These are phyloP conservation scores for Skeletonema marinoi DNA, from an alignment of 108 stramenopile species.

Conservation along the genomic window DNA sequence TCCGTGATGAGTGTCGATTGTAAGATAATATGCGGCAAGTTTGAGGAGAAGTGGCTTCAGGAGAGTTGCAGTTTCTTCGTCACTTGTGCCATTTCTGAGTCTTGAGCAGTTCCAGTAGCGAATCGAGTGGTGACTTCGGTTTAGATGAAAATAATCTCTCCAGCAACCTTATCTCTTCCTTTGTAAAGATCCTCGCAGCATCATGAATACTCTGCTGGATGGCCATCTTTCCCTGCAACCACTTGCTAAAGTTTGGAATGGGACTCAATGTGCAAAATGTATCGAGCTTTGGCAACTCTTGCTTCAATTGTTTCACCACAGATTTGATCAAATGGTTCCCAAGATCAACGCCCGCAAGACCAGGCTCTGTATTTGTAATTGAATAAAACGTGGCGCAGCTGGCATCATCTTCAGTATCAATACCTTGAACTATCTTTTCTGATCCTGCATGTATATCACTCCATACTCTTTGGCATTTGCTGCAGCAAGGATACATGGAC, in stretches of 20 bases:
- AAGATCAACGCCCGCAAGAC: slow-evolving; percentile 86
- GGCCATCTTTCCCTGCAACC: slow-evolving; percentile 70
- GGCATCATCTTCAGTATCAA: slow-evolving; percentile 27
- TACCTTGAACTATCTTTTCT: slow-evolving; percentile 9
- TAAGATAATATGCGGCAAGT: slow-evolving; percentile 72
- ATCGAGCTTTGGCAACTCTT: slow-evolving; percentile 58
- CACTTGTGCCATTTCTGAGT: slow-evolving; percentile 8
- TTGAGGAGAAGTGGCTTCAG: slow-evolving; percentile 64
- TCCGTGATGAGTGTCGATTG: slow-evolving; percentile 64
- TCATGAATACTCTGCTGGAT: slow-evolving; percentile 28
- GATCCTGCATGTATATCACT: slow-evolving; percentile 43
- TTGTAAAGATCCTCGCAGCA: slow-evolving; percentile 35
- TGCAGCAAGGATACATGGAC: slow-evolving; percentile 86
- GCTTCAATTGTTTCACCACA: slow-evolving; percentile 60
- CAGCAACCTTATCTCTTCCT: slow-evolving; percentile 34
- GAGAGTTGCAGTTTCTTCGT: slow-evolving; percentile 1
- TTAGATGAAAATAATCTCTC: slow-evolving; percentile 13
- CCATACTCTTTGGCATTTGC: slow-evolving; percentile 68
- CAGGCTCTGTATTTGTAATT: slow-evolving; percentile 83
- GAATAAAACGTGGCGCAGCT: slow-evolving; percentile 93
- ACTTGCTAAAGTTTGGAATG: slow-evolving; percentile 84
- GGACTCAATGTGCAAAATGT: slow-evolving; percentile 90
- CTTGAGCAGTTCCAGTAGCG: slow-evolving; percentile 20
- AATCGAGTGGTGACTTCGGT: slow-evolving; percentile 12
- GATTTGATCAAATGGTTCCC: slow-evolving; percentile 89